Evolutionary conservation across 1,139 yeast species (phyloP).

Genomic region (Spathaspora jeffriesii): DNA sequence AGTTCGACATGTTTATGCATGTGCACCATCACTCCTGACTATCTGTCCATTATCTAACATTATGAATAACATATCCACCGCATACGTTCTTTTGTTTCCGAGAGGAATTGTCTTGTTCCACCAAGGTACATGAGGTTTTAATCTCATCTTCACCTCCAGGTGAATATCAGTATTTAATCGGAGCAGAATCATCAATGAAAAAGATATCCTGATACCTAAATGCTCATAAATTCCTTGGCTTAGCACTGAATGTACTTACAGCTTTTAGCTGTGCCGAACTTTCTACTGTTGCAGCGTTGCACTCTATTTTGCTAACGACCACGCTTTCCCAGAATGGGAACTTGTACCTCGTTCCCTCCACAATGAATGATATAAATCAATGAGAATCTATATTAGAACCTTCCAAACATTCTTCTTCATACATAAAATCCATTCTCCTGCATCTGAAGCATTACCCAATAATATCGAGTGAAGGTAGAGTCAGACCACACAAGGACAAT

Average conservation of each 20-base stretch:
- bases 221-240: neutral
- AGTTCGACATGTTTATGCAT: neutral
- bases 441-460: neutral
- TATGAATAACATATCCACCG: neutral
- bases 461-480: too few species aligned
- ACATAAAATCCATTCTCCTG: neutral
- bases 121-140: constrained; percentile 2
- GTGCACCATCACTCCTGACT: neutral
- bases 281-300: too few species aligned
- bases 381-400: neutral
- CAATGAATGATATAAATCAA: neutral
- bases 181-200: neutral
- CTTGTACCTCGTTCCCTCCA: neutral
- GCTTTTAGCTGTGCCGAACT: too few species aligned
- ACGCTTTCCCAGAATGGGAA: too few species aligned
- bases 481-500: too few species aligned
- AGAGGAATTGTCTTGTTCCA: neutral
- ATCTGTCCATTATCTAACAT: neutral
- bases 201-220: neutral
- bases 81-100: neutral
- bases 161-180: neutral
- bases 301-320: too few species aligned
- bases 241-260: neutral
- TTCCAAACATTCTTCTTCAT: neutral
- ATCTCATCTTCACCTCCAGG: neutral